Percentiles rank a stretch among this genome's conserved stretches.
Evolutionary conservation across 164 flowering plant species (phyloP).

Genomic region (Nelumbo lutea): DNA sequence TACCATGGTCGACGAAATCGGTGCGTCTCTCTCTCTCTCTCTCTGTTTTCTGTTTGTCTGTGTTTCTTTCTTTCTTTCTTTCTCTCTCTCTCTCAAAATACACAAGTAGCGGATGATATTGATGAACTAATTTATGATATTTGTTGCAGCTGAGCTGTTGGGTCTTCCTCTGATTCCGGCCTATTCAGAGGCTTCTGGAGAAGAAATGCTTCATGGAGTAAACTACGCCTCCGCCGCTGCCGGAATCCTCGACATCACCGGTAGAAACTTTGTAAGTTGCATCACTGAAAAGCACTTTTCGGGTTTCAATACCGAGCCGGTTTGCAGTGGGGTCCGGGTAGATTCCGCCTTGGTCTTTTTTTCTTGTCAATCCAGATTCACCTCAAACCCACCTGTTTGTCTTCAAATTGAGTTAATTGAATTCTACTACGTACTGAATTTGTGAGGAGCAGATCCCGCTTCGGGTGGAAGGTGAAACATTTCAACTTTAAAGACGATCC

Average conservation of each 20-base stretch:
- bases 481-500: too few relatives aligned
- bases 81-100: neutral
- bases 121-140: neutral
- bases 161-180: constrained; percentile 72
- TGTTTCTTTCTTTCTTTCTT: neutral
- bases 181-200: constrained; percentile 46
- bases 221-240: constrained; percentile 98
- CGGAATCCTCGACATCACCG: constrained; percentile 85
- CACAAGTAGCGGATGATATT: neutral
- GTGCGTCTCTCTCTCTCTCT: constrained; percentile 21
- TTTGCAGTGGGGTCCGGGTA: too few relatives aligned
- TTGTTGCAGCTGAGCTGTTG: constrained; percentile 48
- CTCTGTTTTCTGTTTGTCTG: constrained; percentile 7
- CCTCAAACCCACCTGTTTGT: too few relatives aligned
- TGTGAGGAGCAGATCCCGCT: too few relatives aligned
- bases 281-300: too few relatives aligned
- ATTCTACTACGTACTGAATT: too few relatives aligned
- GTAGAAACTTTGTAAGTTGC: constrained; percentile 72
- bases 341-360: too few relatives aligned
- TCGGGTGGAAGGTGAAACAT: too few relatives aligned
- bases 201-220: constrained; percentile 60
- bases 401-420: too few relatives aligned
- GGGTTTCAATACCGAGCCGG: too few relatives aligned
- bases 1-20: constrained; percentile 78
- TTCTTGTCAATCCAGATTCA: too few relatives aligned